Evolutionary conservation across 1,284 basidiomycete species (phyloP), one percentile per base, ranked within the genome.

Genomic region (Malassezia nana): DNA sequence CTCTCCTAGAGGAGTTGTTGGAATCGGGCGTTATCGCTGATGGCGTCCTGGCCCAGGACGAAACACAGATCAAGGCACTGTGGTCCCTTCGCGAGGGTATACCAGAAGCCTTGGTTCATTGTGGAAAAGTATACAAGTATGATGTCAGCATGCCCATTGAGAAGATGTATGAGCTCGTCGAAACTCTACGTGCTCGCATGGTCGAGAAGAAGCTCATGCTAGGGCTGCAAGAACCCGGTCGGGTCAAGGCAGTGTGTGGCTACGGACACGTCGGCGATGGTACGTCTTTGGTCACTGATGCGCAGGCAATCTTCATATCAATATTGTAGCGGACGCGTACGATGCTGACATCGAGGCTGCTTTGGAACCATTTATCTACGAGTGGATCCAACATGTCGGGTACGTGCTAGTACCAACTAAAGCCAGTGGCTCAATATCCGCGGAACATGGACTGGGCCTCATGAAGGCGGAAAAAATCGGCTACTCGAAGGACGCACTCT

Each of bases 181-280:
- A 92, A 66, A 78, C 80, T 38, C 85, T 91, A 46, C 79, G 87
- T 53, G 81, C 84, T 52, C 84, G 83, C 49, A 78, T 96, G 42
- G 76, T 79, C 30, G 81, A 83, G 31, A 82, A 84, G 60, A 89
- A 87, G 0, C 76, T 95, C 20, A 76, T 87, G 50, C 82, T 84
- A 9, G 84, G 84, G 69, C 55, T 57, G 46, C 58, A 59, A 9
- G 6, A 29, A n/a, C 30, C 24, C 6, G 50, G 29, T 3, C 50
- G 15, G 10, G 86, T 92, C 25, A 62, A 60, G 38, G 64, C 63
- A 16, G 68, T 74, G 5, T 78, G 91, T 54, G 92, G 92, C 2
- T 96, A 90, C 68, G 92, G 94, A 3, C 94, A 99, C 74, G 84
- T 96, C 57, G 92, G 94, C 22, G 92, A 98, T 76, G 89, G 90